A percentile compares a stretch with the other conserved stretches of the same genome.
Evolutionary conservation across 2,329 filamentous ascomycete genomes (phyloP).

Genomic region (Tolypocladium tundrense): DNA sequence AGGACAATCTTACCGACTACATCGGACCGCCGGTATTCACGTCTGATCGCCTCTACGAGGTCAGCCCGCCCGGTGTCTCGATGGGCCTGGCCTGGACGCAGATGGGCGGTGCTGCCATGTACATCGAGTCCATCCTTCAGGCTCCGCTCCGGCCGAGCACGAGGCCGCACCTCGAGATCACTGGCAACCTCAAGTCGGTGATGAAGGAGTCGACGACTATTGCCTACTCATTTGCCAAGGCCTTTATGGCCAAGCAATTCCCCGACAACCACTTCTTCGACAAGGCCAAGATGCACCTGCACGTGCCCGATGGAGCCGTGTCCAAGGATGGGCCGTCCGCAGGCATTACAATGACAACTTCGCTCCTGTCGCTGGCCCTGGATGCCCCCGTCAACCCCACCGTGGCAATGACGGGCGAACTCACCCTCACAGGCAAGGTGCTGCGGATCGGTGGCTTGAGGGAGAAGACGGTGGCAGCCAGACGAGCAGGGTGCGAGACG

Average conservation of each 20-base stretch:
- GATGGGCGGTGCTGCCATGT: slow-evolving; percentile 91
- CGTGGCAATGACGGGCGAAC: slow-evolving; percentile 94
- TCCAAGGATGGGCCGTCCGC: slow-evolving; percentile 90
- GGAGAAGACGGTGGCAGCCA: slow-evolving; percentile 94
- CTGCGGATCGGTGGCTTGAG: slow-evolving; percentile 85
- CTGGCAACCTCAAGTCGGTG: slow-evolving; percentile 86
- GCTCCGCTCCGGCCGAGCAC: slow-evolving; percentile 64
- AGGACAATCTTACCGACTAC: slow-evolving; percentile 90
- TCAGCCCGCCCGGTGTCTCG: slow-evolving; percentile 83
- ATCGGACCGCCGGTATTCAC: slow-evolving; percentile 94
- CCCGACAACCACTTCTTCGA: slow-evolving; percentile 93
- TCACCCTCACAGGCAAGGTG: slow-evolving; percentile 95
- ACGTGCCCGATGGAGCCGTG: slow-evolving; percentile 93
- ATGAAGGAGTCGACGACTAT: slow-evolving; percentile 98
- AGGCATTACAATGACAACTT: slow-evolving; percentile 97
- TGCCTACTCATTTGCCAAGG: slow-evolving; percentile 92
- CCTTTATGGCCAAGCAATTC: slow-evolving; percentile 74
- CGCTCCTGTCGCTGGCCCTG: slow-evolving; percentile 74
- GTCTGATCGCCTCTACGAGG: slow-evolving; percentile 88
- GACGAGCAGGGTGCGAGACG: slow-evolving; percentile 82
- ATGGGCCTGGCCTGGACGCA: slow-evolving; percentile 99
- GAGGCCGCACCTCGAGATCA: slow-evolving; percentile 74
- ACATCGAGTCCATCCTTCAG: slow-evolving; percentile 94
- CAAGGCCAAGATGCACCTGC: slow-evolving; percentile 86
- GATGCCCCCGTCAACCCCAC: slow-evolving; percentile 70